These are phyloP conservation scores for Erodium texanum DNA, from an alignment of 441 rosid species.

Conservation along the genomic window DNA sequence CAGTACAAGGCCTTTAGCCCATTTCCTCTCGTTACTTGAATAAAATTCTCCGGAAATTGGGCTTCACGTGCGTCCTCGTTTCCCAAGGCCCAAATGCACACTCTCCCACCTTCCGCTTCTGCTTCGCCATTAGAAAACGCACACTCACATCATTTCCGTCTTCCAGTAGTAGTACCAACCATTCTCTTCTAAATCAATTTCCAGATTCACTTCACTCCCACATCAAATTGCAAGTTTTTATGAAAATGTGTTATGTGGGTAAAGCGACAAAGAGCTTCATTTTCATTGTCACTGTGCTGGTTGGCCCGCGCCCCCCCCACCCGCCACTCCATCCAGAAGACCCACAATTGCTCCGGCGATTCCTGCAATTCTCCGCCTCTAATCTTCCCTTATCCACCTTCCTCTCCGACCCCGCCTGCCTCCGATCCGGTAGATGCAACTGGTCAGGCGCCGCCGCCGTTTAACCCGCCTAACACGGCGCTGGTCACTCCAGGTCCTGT, in stretches of 20 bases:
- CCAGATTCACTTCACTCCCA: slow-evolving; percentile 3
- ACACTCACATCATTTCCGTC: no score
- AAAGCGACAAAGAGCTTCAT: slow-evolving; percentile 97
- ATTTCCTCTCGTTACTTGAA: no score
- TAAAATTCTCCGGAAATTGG: no score
- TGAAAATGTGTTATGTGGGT: slow-evolving; percentile 59
- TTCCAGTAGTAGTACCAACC: no score
- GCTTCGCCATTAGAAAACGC: neutral
- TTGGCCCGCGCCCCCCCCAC: slow-evolving; percentile 50
- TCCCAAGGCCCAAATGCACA: neutral
- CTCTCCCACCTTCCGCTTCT: neutral
- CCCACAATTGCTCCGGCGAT: slow-evolving; percentile 42
- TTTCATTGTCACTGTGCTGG: slow-evolving; percentile 58
- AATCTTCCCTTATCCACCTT: slow-evolving; percentile 25
- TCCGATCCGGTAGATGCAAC: slow-evolving; percentile 18
- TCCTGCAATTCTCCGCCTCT: slow-evolving; percentile 31
- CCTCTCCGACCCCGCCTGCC: slow-evolving; percentile 21
- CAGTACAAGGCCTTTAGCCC: no score
- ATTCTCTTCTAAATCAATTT: neutral
- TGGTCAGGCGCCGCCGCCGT: slow-evolving; percentile 39
- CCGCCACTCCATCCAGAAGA: slow-evolving; percentile 28
- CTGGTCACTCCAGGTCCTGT: no score
- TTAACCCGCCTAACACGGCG: slow-evolving; percentile 24
- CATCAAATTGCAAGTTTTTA: neutral
- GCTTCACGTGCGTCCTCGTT: neutral